Base-by-base conservation (phyloP, 2,329 filamentous ascomycete species). In the Cladosporium cucumerinum region DNA sequence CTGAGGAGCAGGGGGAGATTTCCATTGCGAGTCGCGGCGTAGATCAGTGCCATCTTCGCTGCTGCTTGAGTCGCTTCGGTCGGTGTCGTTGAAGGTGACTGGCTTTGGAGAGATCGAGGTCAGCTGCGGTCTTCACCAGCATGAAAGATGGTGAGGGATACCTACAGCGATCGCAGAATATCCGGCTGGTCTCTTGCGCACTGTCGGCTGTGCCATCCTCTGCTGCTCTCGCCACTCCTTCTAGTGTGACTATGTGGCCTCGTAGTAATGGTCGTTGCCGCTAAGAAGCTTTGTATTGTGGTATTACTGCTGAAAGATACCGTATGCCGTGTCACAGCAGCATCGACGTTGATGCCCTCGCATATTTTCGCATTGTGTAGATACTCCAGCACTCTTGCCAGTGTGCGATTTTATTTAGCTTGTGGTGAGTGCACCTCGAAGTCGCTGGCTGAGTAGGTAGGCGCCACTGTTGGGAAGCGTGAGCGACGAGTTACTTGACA, bases 11-110 rank as follows among this genome's bases (percentile, higher is more conserved):
- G 51, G 51, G 8, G 25, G 26, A 21, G 54, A 30, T 25, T 36
- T 23, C 36, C 36, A 48, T 49, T 32, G 39, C 8, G 57, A 60
- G n/a, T 60, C 57, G 43, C 57, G 57, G n/a, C 57, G 57, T 10
- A 32, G 8, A 12, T 57, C n/a, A 21, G 4, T 25, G 54, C 8
- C 30, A 12, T 57, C 54, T 10, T 32, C 54, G n/a, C n/a, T 57
- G 30, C 52, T 16, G 54, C 54, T 16, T 21, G 28, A 14, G 21
- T 39, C 30, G 54, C 30, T 57, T 28, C 23, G 48, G 6, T 46
- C 39, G n/a, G 18, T 32, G 21, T 39, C n/a, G 32, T 12, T 39
- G 10, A 39, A 23, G 28, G 21, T 25, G n/a, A 26, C 23, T 5
- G 54, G 54, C 54, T 57, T n/a, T 10, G 1, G 21, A 18, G 5